Evolutionary conservation across 2,329 filamentous ascomycete genomes (phyloP).

Genomic region (Trichoderma aggressivum): DNA sequence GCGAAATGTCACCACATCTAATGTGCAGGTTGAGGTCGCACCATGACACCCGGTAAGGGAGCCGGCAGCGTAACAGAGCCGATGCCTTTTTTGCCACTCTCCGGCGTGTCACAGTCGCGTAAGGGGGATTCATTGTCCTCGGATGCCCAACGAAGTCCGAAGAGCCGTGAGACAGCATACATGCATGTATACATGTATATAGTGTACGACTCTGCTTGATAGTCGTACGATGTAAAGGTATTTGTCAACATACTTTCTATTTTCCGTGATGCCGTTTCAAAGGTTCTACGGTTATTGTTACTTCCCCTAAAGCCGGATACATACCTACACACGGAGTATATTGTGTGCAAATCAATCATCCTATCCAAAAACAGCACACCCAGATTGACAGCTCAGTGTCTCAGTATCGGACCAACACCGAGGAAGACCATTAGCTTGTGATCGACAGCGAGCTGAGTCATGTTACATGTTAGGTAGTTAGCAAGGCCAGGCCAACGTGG

Average conservation of each 20-base stretch:
- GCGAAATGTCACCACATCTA: not conserved
- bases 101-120: not conserved
- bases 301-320: not conserved
- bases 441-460: not conserved
- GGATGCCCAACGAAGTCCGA: not conserved
- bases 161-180: not conserved
- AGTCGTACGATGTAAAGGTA: not conserved
- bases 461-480: too few species aligned
- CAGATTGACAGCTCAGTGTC: not conserved
- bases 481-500: not conserved
- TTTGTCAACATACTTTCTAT: not conserved
- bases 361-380: not conserved
- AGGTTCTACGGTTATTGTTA: not conserved
- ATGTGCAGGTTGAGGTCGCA: not conserved
- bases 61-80: not conserved
- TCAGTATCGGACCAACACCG: not conserved
- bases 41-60: not conserved
- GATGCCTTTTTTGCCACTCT: not conserved
- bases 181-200: too few species aligned
- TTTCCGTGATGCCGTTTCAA: not conserved
- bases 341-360: not conserved
- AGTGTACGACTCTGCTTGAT: not conserved
- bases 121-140: not conserved
- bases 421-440: not conserved
- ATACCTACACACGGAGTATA: not conserved